phyloP scores from a whole-genome alignment of 2,329 filamentous ascomycete species.

The Cercospora canescens region DNA sequence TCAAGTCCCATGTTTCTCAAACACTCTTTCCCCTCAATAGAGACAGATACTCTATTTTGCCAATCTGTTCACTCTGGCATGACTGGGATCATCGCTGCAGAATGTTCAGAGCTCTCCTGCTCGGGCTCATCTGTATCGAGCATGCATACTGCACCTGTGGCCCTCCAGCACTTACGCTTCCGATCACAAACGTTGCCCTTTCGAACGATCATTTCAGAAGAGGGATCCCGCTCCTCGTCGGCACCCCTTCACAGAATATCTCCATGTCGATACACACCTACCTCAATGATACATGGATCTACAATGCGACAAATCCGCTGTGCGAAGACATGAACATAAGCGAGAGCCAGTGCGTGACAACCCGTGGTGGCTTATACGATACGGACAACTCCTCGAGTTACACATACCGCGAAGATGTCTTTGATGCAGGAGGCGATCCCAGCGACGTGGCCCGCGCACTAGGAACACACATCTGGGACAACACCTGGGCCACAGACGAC shows the following conservation, averaged over 20 bases:
- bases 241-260: slow-evolving; percentile 18
- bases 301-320: slow-evolving; percentile 18
- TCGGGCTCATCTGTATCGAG: neutral
- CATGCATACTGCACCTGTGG: slow-evolving; percentile 1
- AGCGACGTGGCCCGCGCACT: slow-evolving; percentile 17
- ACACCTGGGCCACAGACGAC: slow-evolving; percentile 17
- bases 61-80: neutral
- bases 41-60: neutral
- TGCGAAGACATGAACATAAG: slow-evolving; percentile 13
- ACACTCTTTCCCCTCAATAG: neutral
- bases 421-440: slow-evolving; percentile 17
- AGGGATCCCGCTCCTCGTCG: slow-evolving; percentile 10
- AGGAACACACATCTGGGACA: slow-evolving; percentile 20
- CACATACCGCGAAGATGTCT: slow-evolving; percentile 1
- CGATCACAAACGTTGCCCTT: slow-evolving; percentile 16
- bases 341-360: slow-evolving; percentile 12
- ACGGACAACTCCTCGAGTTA: slow-evolving; percentile 8
- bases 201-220: slow-evolving; percentile 16
- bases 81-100: slow-evolving; percentile 9
- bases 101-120: slow-evolving; percentile 1
- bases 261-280: slow-evolving; percentile 13
- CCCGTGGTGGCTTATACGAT: slow-evolving; percentile 22
- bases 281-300: slow-evolving; percentile 24
- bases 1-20: neutral
- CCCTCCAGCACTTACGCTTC: slow-evolving; percentile 11